Conservation (phyloP, 495 filamentous ascomycete species). For the Astrothelium macrocarpum region DNA sequence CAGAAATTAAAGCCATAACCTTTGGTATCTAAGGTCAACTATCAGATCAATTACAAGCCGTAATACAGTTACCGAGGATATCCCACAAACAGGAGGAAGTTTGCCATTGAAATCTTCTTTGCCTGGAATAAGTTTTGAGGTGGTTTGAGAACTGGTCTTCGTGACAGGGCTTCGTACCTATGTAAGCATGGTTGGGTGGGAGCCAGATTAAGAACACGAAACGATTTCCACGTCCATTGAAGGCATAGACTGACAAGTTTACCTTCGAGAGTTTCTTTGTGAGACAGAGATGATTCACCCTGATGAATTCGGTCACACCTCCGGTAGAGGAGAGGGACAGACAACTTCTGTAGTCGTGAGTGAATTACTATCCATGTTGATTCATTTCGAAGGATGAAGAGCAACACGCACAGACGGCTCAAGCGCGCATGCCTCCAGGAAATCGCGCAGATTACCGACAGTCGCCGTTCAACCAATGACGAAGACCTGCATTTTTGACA, state of each 20-base stretch:
- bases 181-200: not conserved
- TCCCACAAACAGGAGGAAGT: no score
- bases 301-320: not conserved
- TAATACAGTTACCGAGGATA: not conserved
- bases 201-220: not conserved
- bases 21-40: constrained; percentile 38
- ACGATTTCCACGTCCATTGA: not conserved
- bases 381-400: not conserved
- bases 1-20: constrained; percentile 70
- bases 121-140: not conserved
- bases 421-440: no score
- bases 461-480: no score
- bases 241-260: not conserved
- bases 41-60: not conserved
- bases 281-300: no score
- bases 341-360: not conserved
- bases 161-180: not conserved
- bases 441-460: no score
- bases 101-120: no score
- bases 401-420: no score
- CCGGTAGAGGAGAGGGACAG: not conserved
- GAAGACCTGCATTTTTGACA: no score
- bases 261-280: not conserved
- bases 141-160: not conserved
- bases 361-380: not conserved